Evolutionary conservation across 129 eudicot species (phyloP).

Genomic region (sunflower (Helianthus annuus)): HanXRQr2.0-SUNRISE NC_035449.2:134357669-134358168

Average conservation of each 20-base stretch:
- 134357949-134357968: not conserved
- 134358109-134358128: too few species aligned
- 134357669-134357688: constrained; percentile 12
- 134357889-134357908: not conserved
- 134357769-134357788: constrained; percentile 14
- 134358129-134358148: too few species aligned
- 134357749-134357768: constrained; percentile 14
- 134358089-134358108: too few species aligned
- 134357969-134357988: too few species aligned
- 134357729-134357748: constrained; percentile 18
- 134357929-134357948: not conserved
- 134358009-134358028: not conserved
- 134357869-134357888: not conserved
- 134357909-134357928: not conserved
- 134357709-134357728: constrained; percentile 31
- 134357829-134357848: not conserved
- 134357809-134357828: not conserved
- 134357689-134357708: constrained; percentile 24
- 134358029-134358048: not conserved
- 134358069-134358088: too few species aligned
- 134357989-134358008: too few species aligned
- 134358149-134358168: too few species aligned
- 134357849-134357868: not conserved
- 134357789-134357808: not conserved
- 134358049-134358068: not conserved